Evolutionary conservation across 2,329 filamentous ascomycete genomes (phyloP).

Genomic region (Aspergillus tubingensis): DNA sequence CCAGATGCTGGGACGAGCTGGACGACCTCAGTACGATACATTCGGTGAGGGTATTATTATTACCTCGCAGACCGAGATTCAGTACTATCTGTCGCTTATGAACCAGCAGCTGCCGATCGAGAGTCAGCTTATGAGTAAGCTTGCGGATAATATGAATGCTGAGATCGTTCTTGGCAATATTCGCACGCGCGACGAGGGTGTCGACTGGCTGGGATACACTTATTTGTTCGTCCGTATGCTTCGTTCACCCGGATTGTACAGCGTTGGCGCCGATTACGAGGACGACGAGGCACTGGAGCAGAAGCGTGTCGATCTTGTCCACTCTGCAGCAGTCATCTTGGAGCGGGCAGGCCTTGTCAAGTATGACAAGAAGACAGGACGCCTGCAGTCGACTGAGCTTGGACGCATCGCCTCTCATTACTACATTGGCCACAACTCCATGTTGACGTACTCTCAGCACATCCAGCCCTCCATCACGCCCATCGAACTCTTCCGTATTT

Average conservation of each 20-base stretch:
- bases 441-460: slow-evolving; percentile 95
- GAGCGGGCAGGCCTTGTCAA: slow-evolving; percentile 88
- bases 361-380: slow-evolving; percentile 91
- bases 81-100: slow-evolving; percentile 93
- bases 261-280: slow-evolving; percentile 93
- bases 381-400: slow-evolving; percentile 86
- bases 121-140: slow-evolving; percentile 87
- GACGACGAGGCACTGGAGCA: slow-evolving; percentile 90
- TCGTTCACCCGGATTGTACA: slow-evolving; percentile 89
- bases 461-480: slow-evolving; percentile 90
- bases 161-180: slow-evolving; percentile 95
- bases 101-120: slow-evolving; percentile 98
- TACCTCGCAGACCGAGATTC: slow-evolving; percentile 89
- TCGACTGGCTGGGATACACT: slow-evolving; percentile 99
- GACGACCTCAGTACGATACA: slow-evolving; percentile 93
- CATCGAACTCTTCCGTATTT: slow-evolving; percentile 95
- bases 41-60: slow-evolving; percentile 99
- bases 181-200: slow-evolving; percentile 85
- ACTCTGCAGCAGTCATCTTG: slow-evolving; percentile 84
- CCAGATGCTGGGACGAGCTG: slow-evolving; percentile 97
- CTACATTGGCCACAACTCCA: slow-evolving; percentile 94
- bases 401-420: slow-evolving; percentile 97
- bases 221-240: slow-evolving; percentile 98
- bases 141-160: slow-evolving; percentile 95
- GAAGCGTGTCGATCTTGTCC: slow-evolving; percentile 94